A percentile compares a stretch with the other conserved stretches of the same genome.
Conservation (phyloP, 1,284 basidiomycete species). For the Tilletia walkeri region DNA sequence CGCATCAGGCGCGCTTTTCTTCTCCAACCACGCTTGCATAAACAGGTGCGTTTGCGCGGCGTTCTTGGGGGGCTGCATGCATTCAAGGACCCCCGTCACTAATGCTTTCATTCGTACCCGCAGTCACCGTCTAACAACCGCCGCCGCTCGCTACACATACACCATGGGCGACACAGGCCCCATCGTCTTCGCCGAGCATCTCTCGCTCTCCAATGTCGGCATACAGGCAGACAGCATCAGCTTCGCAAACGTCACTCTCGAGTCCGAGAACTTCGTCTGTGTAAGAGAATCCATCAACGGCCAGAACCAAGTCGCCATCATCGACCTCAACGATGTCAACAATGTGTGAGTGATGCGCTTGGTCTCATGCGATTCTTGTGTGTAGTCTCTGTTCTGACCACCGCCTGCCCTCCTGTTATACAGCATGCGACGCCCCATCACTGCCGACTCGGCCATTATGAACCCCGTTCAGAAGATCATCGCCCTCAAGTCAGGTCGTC, state of each 20-base stretch:
- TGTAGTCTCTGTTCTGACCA: slow-evolving; percentile 1
- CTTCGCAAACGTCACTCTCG: slow-evolving; percentile 92
- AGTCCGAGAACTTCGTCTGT: slow-evolving; percentile 96
- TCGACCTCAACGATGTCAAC: slow-evolving; percentile 52
- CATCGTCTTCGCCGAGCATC: slow-evolving; percentile 49
- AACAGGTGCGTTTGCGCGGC: too few species aligned
- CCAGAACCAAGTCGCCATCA: slow-evolving; percentile 51
- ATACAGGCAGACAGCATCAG: slow-evolving; percentile 95
- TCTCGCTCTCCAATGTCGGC: slow-evolving; percentile 89
- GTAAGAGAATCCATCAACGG: slow-evolving; percentile 66
- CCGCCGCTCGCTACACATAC: not conserved
- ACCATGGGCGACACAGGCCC: slow-evolving; percentile 53
- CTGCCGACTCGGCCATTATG: slow-evolving; percentile 98
- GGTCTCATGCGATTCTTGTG: too few species aligned
- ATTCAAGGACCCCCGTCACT: too few species aligned
- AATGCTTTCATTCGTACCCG: too few species aligned
- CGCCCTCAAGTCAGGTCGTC: slow-evolving; percentile 76
- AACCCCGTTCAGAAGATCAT: slow-evolving; percentile 95
- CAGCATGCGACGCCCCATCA: slow-evolving; percentile 84
- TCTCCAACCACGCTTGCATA: too few species aligned
- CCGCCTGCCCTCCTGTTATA: not conserved
- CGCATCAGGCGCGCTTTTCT: too few species aligned
- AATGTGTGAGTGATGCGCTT: slow-evolving; percentile 35
- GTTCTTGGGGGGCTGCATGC: too few species aligned
- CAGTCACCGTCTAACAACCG: too few species aligned